phyloP scores from a whole-genome alignment of 2,329 filamentous ascomycete genomes.

The Paecilomyces variotii region DNA sequence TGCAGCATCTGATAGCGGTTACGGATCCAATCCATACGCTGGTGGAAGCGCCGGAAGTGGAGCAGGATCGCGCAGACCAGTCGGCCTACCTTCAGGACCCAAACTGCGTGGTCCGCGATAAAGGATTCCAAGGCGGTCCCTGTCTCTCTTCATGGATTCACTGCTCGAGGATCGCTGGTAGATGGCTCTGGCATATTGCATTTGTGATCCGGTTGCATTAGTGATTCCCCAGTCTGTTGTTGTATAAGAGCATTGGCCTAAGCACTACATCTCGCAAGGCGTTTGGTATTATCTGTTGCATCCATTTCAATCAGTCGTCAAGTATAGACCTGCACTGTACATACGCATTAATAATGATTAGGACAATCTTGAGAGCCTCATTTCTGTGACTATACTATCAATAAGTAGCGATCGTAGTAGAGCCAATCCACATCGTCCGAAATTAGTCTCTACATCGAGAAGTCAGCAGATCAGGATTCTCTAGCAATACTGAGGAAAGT shows the following conservation, averaged over 20 bases:
- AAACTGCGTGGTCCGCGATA: slow-evolving; percentile 1
- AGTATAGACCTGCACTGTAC: not conserved
- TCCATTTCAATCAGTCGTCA: not conserved
- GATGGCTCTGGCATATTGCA: not conserved
- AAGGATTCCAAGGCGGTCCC: not conserved
- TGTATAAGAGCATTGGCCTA: not conserved
- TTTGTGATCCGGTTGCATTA: not conserved
- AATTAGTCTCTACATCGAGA: too few relatives aligned
- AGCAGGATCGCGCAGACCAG: slow-evolving; percentile 24
- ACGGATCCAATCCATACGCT: not conserved
- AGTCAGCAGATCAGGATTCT: too few relatives aligned
- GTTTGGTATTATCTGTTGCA: not conserved
- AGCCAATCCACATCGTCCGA: too few relatives aligned
- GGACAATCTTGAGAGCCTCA: not conserved
- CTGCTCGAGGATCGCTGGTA: not conserved
- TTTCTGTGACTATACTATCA: not conserved
- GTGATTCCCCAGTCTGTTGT: not conserved
- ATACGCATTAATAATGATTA: not conserved
- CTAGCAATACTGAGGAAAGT: too few relatives aligned
- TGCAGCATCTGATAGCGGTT: too few relatives aligned
- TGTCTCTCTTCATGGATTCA: not conserved
- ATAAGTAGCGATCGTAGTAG: too few relatives aligned
- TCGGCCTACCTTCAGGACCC: slow-evolving; percentile 11
- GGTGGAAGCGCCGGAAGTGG: slow-evolving; percentile 7
- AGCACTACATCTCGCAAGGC: not conserved